Percentiles rank a stretch among this genome's conserved stretches.
Evolutionary conservation across 495 filamentous ascomycete genomes (phyloP).

Genomic region (Aspergillus nanangensis): DNA sequence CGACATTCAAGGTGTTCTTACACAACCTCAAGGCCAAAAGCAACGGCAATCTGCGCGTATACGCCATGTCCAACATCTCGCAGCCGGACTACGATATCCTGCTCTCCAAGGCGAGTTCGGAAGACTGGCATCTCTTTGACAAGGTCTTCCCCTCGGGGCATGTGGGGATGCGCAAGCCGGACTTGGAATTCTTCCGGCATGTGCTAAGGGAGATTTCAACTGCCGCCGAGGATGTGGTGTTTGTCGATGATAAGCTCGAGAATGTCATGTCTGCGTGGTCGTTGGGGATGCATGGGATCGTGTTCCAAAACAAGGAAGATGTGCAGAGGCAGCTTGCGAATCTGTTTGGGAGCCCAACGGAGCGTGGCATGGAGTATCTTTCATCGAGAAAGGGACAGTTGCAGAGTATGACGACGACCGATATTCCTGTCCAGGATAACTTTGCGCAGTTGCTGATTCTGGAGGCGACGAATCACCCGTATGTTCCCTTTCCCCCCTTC

Average conservation of each 20-base stretch:
- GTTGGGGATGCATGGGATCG: not conserved
- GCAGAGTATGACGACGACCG: not conserved
- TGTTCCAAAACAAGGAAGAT: not conserved
- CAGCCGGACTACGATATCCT: not conserved
- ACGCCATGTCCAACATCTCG: not conserved
- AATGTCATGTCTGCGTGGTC: conserved; percentile 1
- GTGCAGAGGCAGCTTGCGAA: not conserved
- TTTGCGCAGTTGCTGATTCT: conserved; percentile 16
- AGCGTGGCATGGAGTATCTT: conserved; percentile 8
- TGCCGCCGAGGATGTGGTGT: not conserved
- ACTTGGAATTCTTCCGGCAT: conserved; percentile 1
- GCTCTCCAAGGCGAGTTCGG: not conserved
- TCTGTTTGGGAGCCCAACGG: not conserved
- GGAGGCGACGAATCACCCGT: conserved; percentile 9
- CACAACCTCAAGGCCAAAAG: not conserved
- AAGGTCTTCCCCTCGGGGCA: not conserved
- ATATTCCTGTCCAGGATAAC: conserved; percentile 12
- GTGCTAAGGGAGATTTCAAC: not conserved
- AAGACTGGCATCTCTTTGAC: conserved; percentile 4
- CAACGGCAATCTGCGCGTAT: conserved; percentile 1
- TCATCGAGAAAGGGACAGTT: not conserved
- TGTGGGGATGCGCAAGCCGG: conserved; percentile 2
- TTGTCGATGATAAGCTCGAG: conserved; percentile 5
- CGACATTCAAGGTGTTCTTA: too few relatives aligned
- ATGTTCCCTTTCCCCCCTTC: not conserved